Conservation (phyloP, 1,284 basidiomycete genomes). For the Ustilago cynodontis region DNA sequence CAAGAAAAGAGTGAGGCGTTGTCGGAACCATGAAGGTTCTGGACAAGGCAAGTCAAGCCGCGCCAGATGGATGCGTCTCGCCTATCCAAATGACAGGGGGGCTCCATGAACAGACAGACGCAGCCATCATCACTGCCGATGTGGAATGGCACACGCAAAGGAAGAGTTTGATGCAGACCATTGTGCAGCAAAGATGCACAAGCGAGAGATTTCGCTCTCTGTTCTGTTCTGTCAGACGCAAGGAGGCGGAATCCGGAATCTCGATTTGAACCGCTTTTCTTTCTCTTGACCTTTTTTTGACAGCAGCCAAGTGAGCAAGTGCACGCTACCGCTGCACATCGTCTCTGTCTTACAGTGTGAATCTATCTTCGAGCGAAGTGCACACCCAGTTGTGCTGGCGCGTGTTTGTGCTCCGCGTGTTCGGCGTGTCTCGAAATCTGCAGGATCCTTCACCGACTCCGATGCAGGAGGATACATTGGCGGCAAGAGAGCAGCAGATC, state of each 20-base stretch:
- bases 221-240: background rate
- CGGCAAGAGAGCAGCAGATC: too few species aligned
- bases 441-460: slow-evolving; percentile 2
- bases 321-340: background rate
- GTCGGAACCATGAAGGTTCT: too few species aligned
- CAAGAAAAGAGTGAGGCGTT: slow-evolving; percentile 9
- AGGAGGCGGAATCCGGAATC: background rate
- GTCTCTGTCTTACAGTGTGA: too few species aligned
- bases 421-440: slow-evolving; percentile 1
- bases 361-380: too few species aligned
- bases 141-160: background rate
- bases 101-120: background rate
- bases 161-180: background rate
- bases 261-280: background rate
- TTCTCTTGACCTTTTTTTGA: slow-evolving; percentile 6
- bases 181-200: background rate
- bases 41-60: background rate
- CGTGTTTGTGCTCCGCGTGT: background rate
- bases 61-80: slow-evolving; percentile 3
- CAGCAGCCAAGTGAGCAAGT: background rate
- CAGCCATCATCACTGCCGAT: slow-evolving; percentile 2
- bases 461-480: background rate
- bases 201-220: background rate
- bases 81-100: background rate
- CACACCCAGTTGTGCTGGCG: too few species aligned